Evolutionary conservation across 164 flowering plant genomes (phyloP).

Genomic region (Vitis rotundifolia): DNA sequence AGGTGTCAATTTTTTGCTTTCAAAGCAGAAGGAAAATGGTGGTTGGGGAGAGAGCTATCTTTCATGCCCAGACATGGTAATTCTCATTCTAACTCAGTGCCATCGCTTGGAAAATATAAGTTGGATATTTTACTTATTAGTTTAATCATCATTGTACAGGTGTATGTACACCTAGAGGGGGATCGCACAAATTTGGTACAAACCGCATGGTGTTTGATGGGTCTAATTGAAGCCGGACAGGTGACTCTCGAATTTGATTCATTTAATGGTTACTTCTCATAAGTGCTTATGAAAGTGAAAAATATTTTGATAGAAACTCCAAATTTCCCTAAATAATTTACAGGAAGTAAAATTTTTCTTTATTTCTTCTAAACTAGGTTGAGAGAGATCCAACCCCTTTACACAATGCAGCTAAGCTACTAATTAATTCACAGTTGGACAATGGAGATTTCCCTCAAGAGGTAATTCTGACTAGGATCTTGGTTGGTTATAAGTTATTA

Average conservation of each 20-base stretch:
- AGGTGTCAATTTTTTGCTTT: slow-evolving; percentile 41
- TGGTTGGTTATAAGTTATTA: too few relatives aligned
- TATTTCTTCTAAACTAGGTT: slow-evolving; percentile 8
- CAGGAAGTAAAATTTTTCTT: not conserved
- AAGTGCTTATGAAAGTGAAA: too few relatives aligned
- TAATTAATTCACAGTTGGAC: slow-evolving; percentile 42
- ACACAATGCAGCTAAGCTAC: slow-evolving; percentile 35
- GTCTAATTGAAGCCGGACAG: slow-evolving; percentile 53
- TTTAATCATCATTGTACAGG: slow-evolving; percentile 19
- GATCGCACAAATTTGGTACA: slow-evolving; percentile 51
- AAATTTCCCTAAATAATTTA: too few relatives aligned
- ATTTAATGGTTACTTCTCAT: not conserved
- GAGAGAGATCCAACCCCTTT: slow-evolving; percentile 38
- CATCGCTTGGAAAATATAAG: too few relatives aligned
- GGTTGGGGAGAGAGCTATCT: slow-evolving; percentile 66
- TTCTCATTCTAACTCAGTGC: not conserved
- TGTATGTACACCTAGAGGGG: slow-evolving; percentile 43
- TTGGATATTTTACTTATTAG: too few relatives aligned
- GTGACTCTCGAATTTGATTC: slow-evolving; percentile 16
- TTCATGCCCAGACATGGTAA: slow-evolving; percentile 53
- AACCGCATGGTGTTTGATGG: slow-evolving; percentile 63
- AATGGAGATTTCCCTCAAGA: slow-evolving; percentile 46
- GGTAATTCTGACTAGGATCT: slow-evolving; percentile 11
- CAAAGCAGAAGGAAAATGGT: slow-evolving; percentile 37
- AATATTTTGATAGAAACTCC: too few relatives aligned